These are phyloP conservation scores for Beta lomatogona DNA, from an alignment of 179 eudicot species.

Conservation along the genomic window DNA sequence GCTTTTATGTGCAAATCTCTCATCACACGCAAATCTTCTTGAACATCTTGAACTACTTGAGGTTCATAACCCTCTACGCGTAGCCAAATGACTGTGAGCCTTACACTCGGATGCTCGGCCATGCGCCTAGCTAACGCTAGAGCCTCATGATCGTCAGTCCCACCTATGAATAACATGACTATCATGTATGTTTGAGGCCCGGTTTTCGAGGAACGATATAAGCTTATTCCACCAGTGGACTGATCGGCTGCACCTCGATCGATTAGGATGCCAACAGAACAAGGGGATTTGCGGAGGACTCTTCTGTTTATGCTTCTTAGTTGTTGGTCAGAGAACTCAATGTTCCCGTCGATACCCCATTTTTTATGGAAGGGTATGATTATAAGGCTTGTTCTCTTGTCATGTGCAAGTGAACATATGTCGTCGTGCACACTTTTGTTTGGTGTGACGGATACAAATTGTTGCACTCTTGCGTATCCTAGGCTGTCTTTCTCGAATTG, in stretches of 20 bases:
- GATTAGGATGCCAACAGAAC: conserved; percentile 48
- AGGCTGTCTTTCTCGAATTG: conserved; percentile 28
- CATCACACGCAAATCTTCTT: conserved; percentile 34
- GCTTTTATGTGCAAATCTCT: conserved; percentile 32
- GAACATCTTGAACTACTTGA: not conserved
- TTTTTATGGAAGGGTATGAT: conserved; percentile 42
- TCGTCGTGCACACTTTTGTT: conserved; percentile 44
- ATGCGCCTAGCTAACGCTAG: conserved; percentile 37
- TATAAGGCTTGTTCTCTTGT: conserved; percentile 38
- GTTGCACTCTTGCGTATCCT: conserved; percentile 36
- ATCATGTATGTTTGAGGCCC: conserved; percentile 19
- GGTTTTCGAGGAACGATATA: not conserved
- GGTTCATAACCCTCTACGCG: conserved; percentile 6
- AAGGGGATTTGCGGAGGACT: conserved; percentile 43
- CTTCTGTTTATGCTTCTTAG: conserved; percentile 35
- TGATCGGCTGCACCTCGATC: conserved; percentile 23
- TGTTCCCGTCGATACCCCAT: conserved; percentile 32
- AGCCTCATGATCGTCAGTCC: conserved; percentile 52
- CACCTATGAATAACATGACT: conserved; percentile 49
- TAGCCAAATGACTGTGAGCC: conserved; percentile 38
- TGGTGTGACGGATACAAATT: conserved; percentile 37
- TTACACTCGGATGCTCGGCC: conserved; percentile 39
- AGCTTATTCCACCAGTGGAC: not conserved
- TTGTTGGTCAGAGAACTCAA: conserved; percentile 19
- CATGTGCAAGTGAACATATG: conserved; percentile 43